These are phyloP conservation scores for Hymenoscyphus linearis DNA, from an alignment of 2,329 filamentous ascomycete genomes.

Conservation along the genomic window DNA sequence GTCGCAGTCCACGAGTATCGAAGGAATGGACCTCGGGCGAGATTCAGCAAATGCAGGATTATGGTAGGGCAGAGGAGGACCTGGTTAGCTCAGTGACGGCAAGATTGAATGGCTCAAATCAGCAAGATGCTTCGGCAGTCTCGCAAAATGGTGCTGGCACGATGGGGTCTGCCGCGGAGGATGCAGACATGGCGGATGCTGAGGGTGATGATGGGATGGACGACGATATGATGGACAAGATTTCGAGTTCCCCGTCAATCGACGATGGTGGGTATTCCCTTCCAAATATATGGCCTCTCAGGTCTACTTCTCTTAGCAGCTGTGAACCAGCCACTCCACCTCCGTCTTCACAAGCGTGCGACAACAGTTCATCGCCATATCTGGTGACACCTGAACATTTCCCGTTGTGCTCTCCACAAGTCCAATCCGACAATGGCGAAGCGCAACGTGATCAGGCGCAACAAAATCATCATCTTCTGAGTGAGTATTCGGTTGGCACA, in stretches of 20 bases:
- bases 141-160: slow-evolving; percentile 54
- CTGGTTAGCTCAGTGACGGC: slow-evolving; percentile 38
- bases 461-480: slow-evolving; percentile 40
- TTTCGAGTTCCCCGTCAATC: slow-evolving; percentile 97
- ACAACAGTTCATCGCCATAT: slow-evolving; percentile 31
- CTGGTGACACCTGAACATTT: slow-evolving; percentile 28
- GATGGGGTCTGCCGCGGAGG: slow-evolving; percentile 43
- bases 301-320: slow-evolving; percentile 26
- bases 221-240: slow-evolving; percentile 96
- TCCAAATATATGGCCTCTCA: slow-evolving; percentile 28
- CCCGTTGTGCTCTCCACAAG: slow-evolving; percentile 20
- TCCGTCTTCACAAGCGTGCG: slow-evolving; percentile 30
- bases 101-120: slow-evolving; percentile 34
- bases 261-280: slow-evolving; percentile 83
- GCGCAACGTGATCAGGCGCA: slow-evolving; percentile 19
- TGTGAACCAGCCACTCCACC: slow-evolving; percentile 13
- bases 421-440: slow-evolving; percentile 22
- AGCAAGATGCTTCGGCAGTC: slow-evolving; percentile 50
- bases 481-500: slow-evolving; percentile 39
- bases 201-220: slow-evolving; percentile 69
- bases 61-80: slow-evolving; percentile 39
- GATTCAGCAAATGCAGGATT: slow-evolving; percentile 24
- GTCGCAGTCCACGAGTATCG: slow-evolving; percentile 57
- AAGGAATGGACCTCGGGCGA: slow-evolving; percentile 41
- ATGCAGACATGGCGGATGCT: slow-evolving; percentile 61